Percentiles rank a stretch among this genome's conserved stretches.
These are phyloP conservation scores for Oldenlandia corymbosa DNA, from an alignment of 257 asterid genomes.

Conservation along the genomic window DNA sequence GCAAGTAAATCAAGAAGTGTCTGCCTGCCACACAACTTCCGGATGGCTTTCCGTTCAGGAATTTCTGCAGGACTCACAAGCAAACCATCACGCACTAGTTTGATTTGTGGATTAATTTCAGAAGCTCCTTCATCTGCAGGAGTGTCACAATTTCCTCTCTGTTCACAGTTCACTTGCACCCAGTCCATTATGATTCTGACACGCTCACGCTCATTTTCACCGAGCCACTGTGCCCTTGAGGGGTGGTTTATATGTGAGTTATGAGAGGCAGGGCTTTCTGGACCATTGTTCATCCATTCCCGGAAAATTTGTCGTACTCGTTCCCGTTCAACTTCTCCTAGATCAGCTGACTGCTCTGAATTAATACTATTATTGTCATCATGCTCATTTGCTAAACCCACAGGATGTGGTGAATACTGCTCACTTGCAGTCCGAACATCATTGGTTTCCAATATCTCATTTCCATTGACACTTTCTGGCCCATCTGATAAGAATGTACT, in stretches of 20 bases:
- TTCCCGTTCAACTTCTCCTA: slow-evolving; percentile 72
- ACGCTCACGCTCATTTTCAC: slow-evolving; percentile 51
- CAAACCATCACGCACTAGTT: slow-evolving; percentile 42
- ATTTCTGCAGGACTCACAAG: slow-evolving; percentile 29
- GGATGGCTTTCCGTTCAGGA: slow-evolving; percentile 49
- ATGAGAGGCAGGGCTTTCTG: slow-evolving; percentile 32
- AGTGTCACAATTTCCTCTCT: slow-evolving; percentile 31
- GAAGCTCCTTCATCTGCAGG: slow-evolving; percentile 40
- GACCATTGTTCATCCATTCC: slow-evolving; percentile 66
- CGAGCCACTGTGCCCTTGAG: slow-evolving; percentile 36
- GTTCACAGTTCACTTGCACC: slow-evolving; percentile 40
- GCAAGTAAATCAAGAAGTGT: slow-evolving; percentile 76
- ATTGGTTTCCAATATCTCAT: slow-evolving; percentile 25
- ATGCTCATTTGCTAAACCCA: slow-evolving; percentile 32
- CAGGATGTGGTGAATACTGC: slow-evolving; percentile 24
- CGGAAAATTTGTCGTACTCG: slow-evolving; percentile 70
- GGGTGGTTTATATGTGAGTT: slow-evolving; percentile 25
- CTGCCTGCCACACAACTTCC: slow-evolving; percentile 82
- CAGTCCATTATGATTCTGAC: slow-evolving; percentile 56
- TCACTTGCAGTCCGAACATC: slow-evolving; percentile 33
- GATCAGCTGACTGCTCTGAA: slow-evolving; percentile 59
- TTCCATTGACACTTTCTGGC: slow-evolving; percentile 35
- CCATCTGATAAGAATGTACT: slow-evolving; percentile 31
- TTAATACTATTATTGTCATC: slow-evolving; percentile 47
- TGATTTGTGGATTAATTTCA: slow-evolving; percentile 41